These are phyloP conservation scores for Rhodotorula toruloides DNA, from an alignment of 768 basidiomycete genomes.

Conservation along the genomic window DNA sequence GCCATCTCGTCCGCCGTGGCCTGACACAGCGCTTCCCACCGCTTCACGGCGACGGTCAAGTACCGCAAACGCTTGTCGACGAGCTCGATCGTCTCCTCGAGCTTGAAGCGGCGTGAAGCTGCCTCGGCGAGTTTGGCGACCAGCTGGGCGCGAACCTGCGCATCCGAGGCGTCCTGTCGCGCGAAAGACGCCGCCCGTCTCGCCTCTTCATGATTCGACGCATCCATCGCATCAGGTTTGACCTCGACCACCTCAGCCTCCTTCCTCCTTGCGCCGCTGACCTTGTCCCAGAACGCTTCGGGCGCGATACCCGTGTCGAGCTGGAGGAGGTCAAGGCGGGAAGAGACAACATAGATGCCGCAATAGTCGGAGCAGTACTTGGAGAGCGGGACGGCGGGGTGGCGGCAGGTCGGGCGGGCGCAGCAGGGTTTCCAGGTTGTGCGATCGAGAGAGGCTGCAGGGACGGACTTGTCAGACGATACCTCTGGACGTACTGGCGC, in stretches of 20 bases:
- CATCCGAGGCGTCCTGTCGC: conserved; percentile 32
- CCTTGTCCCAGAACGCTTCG: conserved; percentile 62
- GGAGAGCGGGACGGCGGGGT: conserved; percentile 72
- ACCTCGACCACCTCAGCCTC: conserved; percentile 62
- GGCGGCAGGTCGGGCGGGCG: conserved; percentile 59
- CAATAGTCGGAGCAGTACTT: conserved; percentile 91
- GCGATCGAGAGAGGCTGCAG: conserved; percentile 24
- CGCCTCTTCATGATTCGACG: conserved; percentile 1
- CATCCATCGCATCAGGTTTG: conserved; percentile 35
- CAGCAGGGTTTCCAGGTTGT: conserved; percentile 48
- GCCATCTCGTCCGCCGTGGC: conserved; percentile 28
- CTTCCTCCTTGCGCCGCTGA: conserved; percentile 63
- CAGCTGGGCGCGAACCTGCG: conserved; percentile 22
- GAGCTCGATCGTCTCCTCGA: conserved; percentile 2
- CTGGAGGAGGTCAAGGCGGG: conserved; percentile 59
- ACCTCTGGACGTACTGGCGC: no score
- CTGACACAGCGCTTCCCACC: conserved; percentile 39
- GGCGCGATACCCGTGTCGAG: conserved; percentile 50
- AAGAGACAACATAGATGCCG: conserved; percentile 53
- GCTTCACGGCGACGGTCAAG: conserved; percentile 24
- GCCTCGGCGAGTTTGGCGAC: conserved; percentile 58
- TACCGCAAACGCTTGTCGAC: conserved; percentile 25
- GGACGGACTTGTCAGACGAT: conserved; percentile 55
- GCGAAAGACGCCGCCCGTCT: conserved; percentile 21
- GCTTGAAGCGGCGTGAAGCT: neutral